These are phyloP conservation scores for Lasiodiplodia theobromae DNA, from an alignment of 2,329 filamentous ascomycete genomes.

Conservation along the genomic window DNA sequence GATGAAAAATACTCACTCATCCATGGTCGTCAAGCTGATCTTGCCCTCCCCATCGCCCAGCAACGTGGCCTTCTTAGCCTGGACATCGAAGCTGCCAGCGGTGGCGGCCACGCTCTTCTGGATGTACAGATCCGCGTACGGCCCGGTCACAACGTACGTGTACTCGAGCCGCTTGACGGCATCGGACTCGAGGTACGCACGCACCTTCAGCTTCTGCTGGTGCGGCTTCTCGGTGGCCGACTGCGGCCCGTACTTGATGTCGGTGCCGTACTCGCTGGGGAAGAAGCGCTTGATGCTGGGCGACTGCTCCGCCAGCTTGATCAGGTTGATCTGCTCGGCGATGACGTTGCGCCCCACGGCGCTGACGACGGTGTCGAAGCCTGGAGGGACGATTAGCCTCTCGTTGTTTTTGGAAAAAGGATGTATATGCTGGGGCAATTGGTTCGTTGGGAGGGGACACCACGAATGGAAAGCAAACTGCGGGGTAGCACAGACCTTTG, in stretches of 20 bases:
- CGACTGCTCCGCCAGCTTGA: constrained; percentile 64
- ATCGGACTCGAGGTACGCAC: constrained; percentile 57
- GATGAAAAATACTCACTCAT: constrained; percentile 62
- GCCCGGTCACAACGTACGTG: constrained; percentile 74
- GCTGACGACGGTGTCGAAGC: constrained; percentile 70
- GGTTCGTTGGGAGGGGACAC: neutral
- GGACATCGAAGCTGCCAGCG: constrained; percentile 66
- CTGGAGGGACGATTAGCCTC: constrained; percentile 37
- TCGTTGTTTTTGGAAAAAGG: neutral
- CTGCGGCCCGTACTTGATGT: constrained; percentile 67
- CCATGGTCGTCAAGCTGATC: constrained; percentile 69
- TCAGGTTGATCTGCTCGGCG: constrained; percentile 66
- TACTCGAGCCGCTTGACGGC: constrained; percentile 55
- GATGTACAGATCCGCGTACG: constrained; percentile 71
- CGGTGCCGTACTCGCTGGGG: constrained; percentile 72
- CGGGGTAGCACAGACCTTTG: constrained; percentile 46
- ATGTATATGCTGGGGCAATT: neutral
- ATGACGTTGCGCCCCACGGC: constrained; percentile 70
- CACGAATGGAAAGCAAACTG: neutral
- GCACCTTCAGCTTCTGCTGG: constrained; percentile 73
- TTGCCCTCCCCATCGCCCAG: constrained; percentile 68
- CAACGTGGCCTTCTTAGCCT: constrained; percentile 64
- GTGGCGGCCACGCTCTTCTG: constrained; percentile 48
- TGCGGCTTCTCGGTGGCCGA: constrained; percentile 71
- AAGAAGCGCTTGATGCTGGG: constrained; percentile 68